Conservation (phyloP, 805 yeast species). For the Spathaspora girioi region DNA sequence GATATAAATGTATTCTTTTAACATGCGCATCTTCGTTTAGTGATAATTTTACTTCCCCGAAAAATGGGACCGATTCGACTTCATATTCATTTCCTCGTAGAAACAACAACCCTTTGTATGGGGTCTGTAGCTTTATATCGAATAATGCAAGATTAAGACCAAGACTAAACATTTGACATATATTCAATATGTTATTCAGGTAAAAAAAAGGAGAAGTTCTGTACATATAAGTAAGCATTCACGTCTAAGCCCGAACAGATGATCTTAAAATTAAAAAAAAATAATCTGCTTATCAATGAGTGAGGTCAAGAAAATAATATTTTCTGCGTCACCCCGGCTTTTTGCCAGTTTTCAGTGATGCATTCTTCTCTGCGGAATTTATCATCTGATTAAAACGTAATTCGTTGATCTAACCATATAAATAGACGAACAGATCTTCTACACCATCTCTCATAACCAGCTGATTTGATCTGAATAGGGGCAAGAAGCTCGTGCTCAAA, state of each 20-base stretch:
- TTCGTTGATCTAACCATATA: too few species aligned
- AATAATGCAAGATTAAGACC: slow-evolving; percentile 26
- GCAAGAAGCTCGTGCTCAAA: too few species aligned
- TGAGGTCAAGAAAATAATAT: too few species aligned
- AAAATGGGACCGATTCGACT: slow-evolving; percentile 38
- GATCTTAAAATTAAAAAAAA: neutral
- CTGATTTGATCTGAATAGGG: too few species aligned
- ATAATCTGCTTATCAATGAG: too few species aligned
- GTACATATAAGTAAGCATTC: neutral
- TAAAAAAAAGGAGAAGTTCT: neutral
- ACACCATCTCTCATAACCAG: too few species aligned
- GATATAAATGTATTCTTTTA: slow-evolving; percentile 31
- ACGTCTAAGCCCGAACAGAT: neutral
- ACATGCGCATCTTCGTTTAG: slow-evolving; percentile 41
- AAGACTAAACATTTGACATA: slow-evolving; percentile 4
- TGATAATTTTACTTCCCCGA: slow-evolving; percentile 46
- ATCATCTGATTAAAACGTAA: too few species aligned
- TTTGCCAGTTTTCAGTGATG: too few species aligned
- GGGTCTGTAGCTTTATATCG: slow-evolving; percentile 36
- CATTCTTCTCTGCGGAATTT: too few species aligned
- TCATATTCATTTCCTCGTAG: slow-evolving; percentile 45
- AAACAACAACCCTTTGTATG: slow-evolving; percentile 38
- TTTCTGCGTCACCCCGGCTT: too few species aligned
- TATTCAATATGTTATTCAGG: neutral
- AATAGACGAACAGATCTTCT: too few species aligned